These are phyloP conservation scores for Pleurotus citrinopileatus DNA, from an alignment of 768 basidiomycete species.

Conservation along the genomic window DNA sequence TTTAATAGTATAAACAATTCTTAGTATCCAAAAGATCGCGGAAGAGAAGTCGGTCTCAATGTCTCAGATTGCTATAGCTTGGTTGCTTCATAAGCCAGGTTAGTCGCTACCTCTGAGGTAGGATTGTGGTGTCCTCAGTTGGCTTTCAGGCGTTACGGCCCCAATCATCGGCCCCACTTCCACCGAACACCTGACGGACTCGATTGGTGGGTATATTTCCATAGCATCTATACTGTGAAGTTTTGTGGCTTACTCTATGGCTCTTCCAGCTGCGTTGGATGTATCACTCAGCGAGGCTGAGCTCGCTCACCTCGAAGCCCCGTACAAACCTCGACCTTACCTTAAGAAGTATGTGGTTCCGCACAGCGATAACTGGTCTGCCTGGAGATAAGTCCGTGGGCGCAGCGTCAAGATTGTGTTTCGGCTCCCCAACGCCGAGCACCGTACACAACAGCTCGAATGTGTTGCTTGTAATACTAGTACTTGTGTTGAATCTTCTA, in stretches of 20 bases:
- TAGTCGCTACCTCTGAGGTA: background rate
- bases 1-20: background rate
- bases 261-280: background rate
- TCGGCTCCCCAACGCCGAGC: too few relatives aligned
- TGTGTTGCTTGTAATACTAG: too few relatives aligned
- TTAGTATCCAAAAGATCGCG: background rate
- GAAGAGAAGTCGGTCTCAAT: constrained; percentile 19
- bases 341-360: background rate
- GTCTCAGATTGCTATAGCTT: constrained; percentile 42
- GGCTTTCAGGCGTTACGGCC: constrained; percentile 29
- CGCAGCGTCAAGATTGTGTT: too few relatives aligned
- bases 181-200: constrained; percentile 32
- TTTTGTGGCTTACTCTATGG: too few relatives aligned
- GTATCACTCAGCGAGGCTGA: background rate
- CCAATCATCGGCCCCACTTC: constrained; percentile 45
- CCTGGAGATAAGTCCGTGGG: background rate
- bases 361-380: background rate
- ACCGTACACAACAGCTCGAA: too few relatives aligned
- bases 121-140: background rate
- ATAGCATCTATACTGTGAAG: background rate
- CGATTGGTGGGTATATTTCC: constrained; percentile 16
- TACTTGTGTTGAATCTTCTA: too few relatives aligned
- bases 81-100: constrained; percentile 19
- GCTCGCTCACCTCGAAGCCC: background rate
- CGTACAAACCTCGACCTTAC: background rate